These are phyloP conservation scores for Gracilaria domingensis DNA, from an alignment of 23 red algal genomes.

Conservation along the genomic window DNA sequence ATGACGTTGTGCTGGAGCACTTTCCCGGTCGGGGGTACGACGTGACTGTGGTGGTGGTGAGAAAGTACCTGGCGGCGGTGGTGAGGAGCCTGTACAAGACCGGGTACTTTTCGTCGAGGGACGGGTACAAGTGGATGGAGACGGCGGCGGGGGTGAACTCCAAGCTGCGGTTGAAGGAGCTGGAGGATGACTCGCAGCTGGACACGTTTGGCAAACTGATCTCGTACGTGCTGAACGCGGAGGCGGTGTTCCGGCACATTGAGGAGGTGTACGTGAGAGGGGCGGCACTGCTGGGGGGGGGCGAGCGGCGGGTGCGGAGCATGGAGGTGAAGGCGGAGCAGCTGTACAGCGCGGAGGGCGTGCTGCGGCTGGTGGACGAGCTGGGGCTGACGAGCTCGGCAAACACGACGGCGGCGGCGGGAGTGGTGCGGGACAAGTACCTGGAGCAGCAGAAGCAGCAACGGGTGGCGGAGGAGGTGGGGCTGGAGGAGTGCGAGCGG, in stretches of 20 bases:
- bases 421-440: conserved; percentile 41
- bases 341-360: conserved; percentile 1
- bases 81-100: conserved; percentile 77
- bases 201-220: conserved; percentile 53
- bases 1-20: conserved; percentile 79
- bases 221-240: conserved; percentile 77
- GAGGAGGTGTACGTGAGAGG: not conserved
- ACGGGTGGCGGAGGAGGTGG: not conserved
- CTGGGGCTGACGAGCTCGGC: conserved; percentile 1
- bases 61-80: conserved; percentile 70
- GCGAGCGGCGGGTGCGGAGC: not conserved
- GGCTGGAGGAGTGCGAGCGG: not conserved
- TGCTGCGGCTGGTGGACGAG: not conserved
- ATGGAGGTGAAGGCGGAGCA: conserved; percentile 12
- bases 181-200: conserved; percentile 25
- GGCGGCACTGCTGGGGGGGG: too few relatives aligned
- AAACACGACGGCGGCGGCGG: not conserved
- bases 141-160: conserved; percentile 72
- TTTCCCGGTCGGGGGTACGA: conserved; percentile 46
- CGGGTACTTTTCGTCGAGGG: conserved; percentile 69
- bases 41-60: conserved; percentile 58
- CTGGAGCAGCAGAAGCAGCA: too few relatives aligned
- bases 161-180: not conserved
- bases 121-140: conserved; percentile 90
- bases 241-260: conserved; percentile 50